Evolutionary conservation across 2,329 filamentous ascomycete species (phyloP).

Genomic region (Trichoderma hamatum): DNA sequence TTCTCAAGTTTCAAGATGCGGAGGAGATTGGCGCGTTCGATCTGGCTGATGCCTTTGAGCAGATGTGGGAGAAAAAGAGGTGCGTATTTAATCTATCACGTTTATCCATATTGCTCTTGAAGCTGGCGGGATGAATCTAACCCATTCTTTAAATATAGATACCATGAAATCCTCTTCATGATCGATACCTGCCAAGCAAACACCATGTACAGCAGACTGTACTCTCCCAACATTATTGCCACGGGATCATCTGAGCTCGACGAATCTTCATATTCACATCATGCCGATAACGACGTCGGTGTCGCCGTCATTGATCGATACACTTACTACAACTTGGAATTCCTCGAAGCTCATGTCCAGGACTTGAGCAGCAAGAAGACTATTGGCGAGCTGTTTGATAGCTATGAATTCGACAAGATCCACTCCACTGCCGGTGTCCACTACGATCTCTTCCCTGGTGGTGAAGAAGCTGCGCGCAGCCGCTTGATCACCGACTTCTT

Average conservation of each 20-base stretch:
- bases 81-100: conserved; percentile 37
- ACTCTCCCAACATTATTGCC: conserved; percentile 96
- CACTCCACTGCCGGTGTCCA: conserved; percentile 89
- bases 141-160: conserved; percentile 52
- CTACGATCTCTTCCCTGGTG: conserved; percentile 92
- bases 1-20: conserved; percentile 96
- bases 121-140: not conserved
- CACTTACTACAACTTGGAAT: conserved; percentile 98
- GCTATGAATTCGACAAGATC: conserved; percentile 92
- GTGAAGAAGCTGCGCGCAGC: conserved; percentile 73
- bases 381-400: conserved; percentile 92
- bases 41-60: conserved; percentile 93
- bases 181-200: conserved; percentile 99
- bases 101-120: not conserved
- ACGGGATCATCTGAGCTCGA: conserved; percentile 96
- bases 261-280: conserved; percentile 95
- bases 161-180: conserved; percentile 99
- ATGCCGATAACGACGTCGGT: conserved; percentile 96
- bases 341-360: conserved; percentile 86
- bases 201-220: conserved; percentile 98
- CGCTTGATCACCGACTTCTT: conserved; percentile 95
- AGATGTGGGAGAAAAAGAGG: conserved; percentile 99
- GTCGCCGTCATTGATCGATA: conserved; percentile 98
- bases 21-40: conserved; percentile 98
- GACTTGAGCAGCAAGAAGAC: conserved; percentile 87